A percentile compares a stretch with the other conserved stretches of the same genome.
phyloP scores from a whole-genome alignment of 108 stramenopile species.

The Discostella pseudostelligera region DNA sequence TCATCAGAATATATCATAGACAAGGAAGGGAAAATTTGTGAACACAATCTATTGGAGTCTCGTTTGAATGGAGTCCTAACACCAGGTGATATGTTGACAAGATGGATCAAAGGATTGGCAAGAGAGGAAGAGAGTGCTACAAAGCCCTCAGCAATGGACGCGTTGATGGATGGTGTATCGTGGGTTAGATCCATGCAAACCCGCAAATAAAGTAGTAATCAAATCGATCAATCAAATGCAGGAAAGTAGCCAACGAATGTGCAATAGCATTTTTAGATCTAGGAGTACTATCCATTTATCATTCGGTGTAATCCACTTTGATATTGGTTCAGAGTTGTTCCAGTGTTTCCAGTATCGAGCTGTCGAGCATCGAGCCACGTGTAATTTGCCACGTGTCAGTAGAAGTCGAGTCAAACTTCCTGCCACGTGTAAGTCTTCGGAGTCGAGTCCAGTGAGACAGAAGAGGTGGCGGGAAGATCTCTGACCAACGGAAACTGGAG shows the following conservation, averaged over 20 bases:
- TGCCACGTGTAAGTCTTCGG: too few species aligned
- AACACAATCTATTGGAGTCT: slow-evolving; percentile 69
- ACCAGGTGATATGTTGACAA: slow-evolving; percentile 65
- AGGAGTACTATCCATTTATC: not conserved
- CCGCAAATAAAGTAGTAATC: slow-evolving; percentile 18
- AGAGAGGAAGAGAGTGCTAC: slow-evolving; percentile 15
- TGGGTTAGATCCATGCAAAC: slow-evolving; percentile 40
- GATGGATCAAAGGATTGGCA: slow-evolving; percentile 51
- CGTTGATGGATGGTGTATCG: slow-evolving; percentile 28
- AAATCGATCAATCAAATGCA: slow-evolving; percentile 5
- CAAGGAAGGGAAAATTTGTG: slow-evolving; percentile 48
- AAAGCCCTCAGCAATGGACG: slow-evolving; percentile 22
- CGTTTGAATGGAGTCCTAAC: slow-evolving; percentile 73
- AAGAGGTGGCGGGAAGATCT: too few species aligned
- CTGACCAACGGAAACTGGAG: too few species aligned
- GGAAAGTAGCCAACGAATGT: slow-evolving; percentile 3
- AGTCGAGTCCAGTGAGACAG: too few species aligned
- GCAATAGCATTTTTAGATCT: not conserved
- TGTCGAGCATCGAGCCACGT: too few species aligned
- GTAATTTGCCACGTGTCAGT: too few species aligned
- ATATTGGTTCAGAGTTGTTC: too few species aligned
- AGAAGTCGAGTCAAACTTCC: too few species aligned
- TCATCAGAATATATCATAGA: slow-evolving; percentile 62
- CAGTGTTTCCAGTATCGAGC: too few species aligned
- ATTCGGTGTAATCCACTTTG: too few species aligned